Conservation (phyloP, 371 early-diverging fungal genomes). For the Saksenaea vasiformis region DNA sequence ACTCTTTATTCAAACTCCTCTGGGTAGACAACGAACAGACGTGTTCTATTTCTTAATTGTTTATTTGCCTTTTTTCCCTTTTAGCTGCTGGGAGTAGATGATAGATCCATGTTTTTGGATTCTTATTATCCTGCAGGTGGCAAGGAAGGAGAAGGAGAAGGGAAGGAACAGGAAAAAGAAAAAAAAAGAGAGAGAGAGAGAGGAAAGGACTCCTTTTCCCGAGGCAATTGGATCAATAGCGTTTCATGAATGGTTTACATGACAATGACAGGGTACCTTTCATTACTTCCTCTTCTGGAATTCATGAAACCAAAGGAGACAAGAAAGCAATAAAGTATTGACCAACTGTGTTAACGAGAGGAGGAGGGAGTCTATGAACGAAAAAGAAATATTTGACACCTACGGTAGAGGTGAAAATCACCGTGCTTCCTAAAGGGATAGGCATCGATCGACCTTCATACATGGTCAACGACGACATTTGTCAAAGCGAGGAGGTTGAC, state of each 20-base stretch:
- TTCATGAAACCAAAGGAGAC: slow-evolving; percentile 1
- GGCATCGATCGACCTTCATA: not conserved
- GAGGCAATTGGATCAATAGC: not conserved
- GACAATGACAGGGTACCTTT: slow-evolving; percentile 1
- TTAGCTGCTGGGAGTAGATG: not conserved
- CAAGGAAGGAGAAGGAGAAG: not conserved
- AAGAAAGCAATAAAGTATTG: not conserved
- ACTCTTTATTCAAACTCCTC: not conserved
- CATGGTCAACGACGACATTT: not conserved
- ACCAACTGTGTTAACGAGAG: not conserved
- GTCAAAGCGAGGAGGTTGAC: not conserved
- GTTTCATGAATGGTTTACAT: not conserved
- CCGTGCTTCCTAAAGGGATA: slow-evolving; percentile 5
- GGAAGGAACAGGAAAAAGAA: not conserved
- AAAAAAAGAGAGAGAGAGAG: too few species aligned
- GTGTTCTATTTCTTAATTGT: not conserved
- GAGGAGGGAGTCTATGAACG: not conserved
- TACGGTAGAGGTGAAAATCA: not conserved
- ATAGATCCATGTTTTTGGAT: not conserved
- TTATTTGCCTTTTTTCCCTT: not conserved
- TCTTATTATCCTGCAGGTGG: slow-evolving; percentile 1
- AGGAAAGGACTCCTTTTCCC: not conserved
- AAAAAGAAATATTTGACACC: not conserved
- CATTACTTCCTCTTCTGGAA: slow-evolving; percentile 5
- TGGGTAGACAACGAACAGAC: not conserved